A percentile compares a stretch with the other conserved stretches of the same genome.
phyloP scores from a whole-genome alignment of 2,329 filamentous ascomycete genomes.

The Cadophora sp. region DNA sequence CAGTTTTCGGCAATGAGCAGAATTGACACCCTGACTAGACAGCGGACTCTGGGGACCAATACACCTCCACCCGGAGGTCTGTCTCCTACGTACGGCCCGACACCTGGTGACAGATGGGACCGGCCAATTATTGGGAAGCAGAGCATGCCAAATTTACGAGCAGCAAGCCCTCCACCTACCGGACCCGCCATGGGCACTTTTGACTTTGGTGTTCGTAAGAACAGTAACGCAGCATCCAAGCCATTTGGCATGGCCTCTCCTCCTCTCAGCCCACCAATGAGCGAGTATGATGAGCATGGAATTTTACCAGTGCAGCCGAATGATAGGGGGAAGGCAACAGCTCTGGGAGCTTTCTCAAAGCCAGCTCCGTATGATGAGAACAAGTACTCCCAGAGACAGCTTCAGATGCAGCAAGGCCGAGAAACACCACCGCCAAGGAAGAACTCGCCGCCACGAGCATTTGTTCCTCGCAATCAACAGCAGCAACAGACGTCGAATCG shows the following conservation, averaged over 20 bases:
- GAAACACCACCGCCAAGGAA: constrained; percentile 59
- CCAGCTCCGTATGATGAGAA: constrained; percentile 82
- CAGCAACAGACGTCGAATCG: constrained; percentile 44
- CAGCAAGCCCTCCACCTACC: constrained; percentile 51
- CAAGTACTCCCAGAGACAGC: constrained; percentile 81
- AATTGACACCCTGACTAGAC: constrained; percentile 78
- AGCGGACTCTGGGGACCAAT: constrained; percentile 49
- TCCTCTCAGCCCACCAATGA: constrained; percentile 72
- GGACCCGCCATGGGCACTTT: constrained; percentile 48
- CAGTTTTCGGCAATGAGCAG: constrained; percentile 79
- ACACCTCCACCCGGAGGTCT: constrained; percentile 37
- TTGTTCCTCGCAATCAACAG: constrained; percentile 35
- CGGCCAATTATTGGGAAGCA: constrained; percentile 59
- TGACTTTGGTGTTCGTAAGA: constrained; percentile 46
- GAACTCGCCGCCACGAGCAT: constrained; percentile 37
- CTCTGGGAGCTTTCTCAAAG: constrained; percentile 74
- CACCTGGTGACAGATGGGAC: constrained; percentile 56
- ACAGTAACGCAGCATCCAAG: constrained; percentile 42
- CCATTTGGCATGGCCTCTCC: constrained; percentile 52
- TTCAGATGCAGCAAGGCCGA: constrained; percentile 79
- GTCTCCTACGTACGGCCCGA: constrained; percentile 43
- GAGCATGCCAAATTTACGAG: constrained; percentile 74
- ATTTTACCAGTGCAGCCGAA: constrained; percentile 73
- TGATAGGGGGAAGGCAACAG: constrained; percentile 83
- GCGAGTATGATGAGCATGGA: constrained; percentile 72